Conservation (phyloP, 768 basidiomycete genomes). For the Leccinum disarticulatum region DNA sequence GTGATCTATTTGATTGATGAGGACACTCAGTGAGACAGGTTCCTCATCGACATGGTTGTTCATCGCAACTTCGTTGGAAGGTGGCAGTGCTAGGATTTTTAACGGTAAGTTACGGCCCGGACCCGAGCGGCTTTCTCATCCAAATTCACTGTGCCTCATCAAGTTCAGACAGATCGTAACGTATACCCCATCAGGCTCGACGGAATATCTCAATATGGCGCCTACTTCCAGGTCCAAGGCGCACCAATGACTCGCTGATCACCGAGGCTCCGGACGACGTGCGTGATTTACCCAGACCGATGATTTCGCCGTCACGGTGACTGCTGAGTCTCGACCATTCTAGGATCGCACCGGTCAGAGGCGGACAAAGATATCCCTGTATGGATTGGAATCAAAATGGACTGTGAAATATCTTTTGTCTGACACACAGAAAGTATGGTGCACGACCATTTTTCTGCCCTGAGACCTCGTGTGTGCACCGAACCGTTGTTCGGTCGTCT, state of each 20-base stretch:
- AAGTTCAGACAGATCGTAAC: not conserved
- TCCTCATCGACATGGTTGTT: conserved; percentile 4
- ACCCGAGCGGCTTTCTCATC: not conserved
- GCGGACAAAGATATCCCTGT: not conserved
- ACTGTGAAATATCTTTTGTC: not conserved
- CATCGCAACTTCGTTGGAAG: conserved; percentile 3
- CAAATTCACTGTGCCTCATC: not conserved
- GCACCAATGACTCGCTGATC: not conserved
- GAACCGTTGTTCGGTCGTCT: not conserved
- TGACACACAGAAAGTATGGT: not conserved
- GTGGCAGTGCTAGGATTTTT: not conserved
- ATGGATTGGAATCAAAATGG: not conserved
- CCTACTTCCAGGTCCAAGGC: not conserved
- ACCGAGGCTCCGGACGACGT: not conserved
- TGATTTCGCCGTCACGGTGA: not conserved
- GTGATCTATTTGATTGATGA: conserved; percentile 64
- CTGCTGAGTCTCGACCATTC: not conserved
- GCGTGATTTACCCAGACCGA: not conserved
- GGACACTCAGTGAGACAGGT: conserved; percentile 38
- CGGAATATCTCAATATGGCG: not conserved
- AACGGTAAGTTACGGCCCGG: too few relatives aligned
- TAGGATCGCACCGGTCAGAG: not conserved
- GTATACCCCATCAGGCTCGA: not conserved
- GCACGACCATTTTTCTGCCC: not conserved
- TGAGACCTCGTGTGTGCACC: not conserved